Evolutionary conservation across 2,329 filamentous ascomycete species (phyloP), one percentile per base, ranked within the genome.

Genomic region (Neofusicoccum umdonicola): DNA sequence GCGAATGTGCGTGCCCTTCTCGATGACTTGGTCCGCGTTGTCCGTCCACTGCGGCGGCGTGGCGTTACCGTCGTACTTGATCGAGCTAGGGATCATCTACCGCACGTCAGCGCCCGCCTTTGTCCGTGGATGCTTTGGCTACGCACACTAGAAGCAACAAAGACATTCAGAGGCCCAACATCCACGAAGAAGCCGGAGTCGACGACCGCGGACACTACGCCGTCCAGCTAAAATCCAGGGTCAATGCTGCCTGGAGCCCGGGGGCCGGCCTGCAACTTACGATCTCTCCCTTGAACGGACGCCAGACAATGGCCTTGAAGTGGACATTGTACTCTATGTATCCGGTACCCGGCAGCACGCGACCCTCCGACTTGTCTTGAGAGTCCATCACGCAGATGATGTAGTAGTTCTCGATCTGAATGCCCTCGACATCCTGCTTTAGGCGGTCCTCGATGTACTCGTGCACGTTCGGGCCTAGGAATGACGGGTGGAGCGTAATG

Each of bases 301-400:
- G 88, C 94, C 94, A 99, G 65, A 99, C 92, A 66, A 99, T 94
- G 62, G 95, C 95, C 67, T 93, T 91, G 77, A 97, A 99, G 72
- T 91, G 88, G 54, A 99, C 93, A 0, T 91, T 96, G 76, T 97
- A 99, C 79, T 97, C 92, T 19, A 95, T 94, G 70, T 96, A 85
- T 9, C 93, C 95, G 67, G 90, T 96, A 8, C 94, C 92, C 3
- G 95, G 94, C 64, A 97, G 86, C 67, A 99, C 94, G 71, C 92
- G 90, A 12, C 93, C 93, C 74, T 97, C 93, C 15, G 92, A 96
- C 73, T 98, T 94, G 71, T 97, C 91, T 73, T 96, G 93, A 56
- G 93, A 91, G 78, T 97, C 93, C 87, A 99, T 94, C 73, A 99
- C 96, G 74, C 93, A 95, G 72, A 99, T 95, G 75, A 99, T 96